Evolutionary conservation across 129 eudicot species (phyloP), one percentile per base, ranked within the genome.

Genomic region (Escallonia rubra): DNA sequence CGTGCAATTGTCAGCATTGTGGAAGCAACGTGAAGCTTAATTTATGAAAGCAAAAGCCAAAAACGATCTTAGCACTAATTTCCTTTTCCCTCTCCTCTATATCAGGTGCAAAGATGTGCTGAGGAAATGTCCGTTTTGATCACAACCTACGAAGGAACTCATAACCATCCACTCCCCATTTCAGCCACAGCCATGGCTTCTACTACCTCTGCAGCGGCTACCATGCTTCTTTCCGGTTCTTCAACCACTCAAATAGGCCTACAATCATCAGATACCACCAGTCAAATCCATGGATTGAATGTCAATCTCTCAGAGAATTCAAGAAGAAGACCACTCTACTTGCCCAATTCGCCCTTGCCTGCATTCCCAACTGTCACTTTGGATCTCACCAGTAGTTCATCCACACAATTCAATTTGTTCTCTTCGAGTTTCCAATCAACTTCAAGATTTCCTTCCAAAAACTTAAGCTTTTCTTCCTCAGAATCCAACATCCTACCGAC

Each of bases 121-220:
- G 85, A 87, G 46, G 90, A 91, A 83, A 83, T 78, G 79, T 83
- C 97, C 0, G 83, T 91, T 16, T 62, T 87, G 76, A 85, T 85
- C 70, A 91, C 97, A 7, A 91, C 95, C 11, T 90, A 90, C 12
- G 95, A 90, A 85, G 97, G 95, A 39, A 85, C 82, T 23, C 97
- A 91, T 74, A 83, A 81, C 75, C 97, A 91, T 54, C 86, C 85
- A 6, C 79, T 91, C 8, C 81, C 96, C 0, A 64, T 79, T n/a
- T 77, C 93, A 23, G 97, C 96, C 62, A 88, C 94, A 69, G 93
- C 88, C 16, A 87, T 91, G 97, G 93, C 96, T 3, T 87, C 97
- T 52, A 87, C 96, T 60, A 91, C 97, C 68, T 79, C 87, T 0
- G 94, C 97, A 0, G 97, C 96, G 8, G 97, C 95, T 6, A 77